Conservation (phyloP, 1,139 yeast species). For the Geotrichum bryndzae region DNA sequence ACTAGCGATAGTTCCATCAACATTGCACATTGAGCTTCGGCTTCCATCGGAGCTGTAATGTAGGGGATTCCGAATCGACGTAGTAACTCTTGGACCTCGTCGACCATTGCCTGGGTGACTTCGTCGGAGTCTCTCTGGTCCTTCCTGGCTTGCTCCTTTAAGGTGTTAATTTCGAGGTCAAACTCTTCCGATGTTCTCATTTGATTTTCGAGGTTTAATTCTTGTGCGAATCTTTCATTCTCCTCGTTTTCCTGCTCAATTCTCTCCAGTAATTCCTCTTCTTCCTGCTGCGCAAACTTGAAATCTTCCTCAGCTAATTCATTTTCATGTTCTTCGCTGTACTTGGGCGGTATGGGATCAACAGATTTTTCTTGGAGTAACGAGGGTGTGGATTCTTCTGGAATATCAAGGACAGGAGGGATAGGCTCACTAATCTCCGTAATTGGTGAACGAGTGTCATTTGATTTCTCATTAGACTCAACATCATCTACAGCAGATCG, state of each 20-base stretch:
- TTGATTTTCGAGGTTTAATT: conserved; percentile 13
- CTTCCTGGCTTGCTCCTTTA: conserved; percentile 48
- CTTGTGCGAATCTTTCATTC: conserved; percentile 53
- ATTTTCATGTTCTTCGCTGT: conserved; percentile 20
- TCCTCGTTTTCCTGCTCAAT: conserved; percentile 65
- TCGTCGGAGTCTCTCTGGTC: conserved; percentile 87
- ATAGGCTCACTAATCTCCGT: neutral
- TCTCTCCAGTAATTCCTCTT: conserved; percentile 55
- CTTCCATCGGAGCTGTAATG: conserved; percentile 95
- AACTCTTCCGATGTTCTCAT: conserved; percentile 35
- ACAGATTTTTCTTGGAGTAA: neutral
- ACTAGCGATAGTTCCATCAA: conserved; percentile 60
- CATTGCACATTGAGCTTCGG: conserved; percentile 96
- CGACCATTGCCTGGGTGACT: conserved; percentile 79
- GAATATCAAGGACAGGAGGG: neutral
- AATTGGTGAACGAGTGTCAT: neutral
- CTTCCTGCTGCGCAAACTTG: conserved; percentile 67
- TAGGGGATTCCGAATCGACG: conserved; percentile 88
- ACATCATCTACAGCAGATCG: neutral
- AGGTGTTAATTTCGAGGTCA: conserved; percentile 49
- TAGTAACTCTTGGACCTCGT: conserved; percentile 82
- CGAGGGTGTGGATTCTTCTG: neutral
- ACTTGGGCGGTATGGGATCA: neutral
- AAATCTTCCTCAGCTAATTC: conserved; percentile 33
- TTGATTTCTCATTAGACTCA: neutral